These are phyloP conservation scores for Russula griseocarnosa DNA, from an alignment of 768 basidiomycete genomes.

Conservation along the genomic window DNA sequence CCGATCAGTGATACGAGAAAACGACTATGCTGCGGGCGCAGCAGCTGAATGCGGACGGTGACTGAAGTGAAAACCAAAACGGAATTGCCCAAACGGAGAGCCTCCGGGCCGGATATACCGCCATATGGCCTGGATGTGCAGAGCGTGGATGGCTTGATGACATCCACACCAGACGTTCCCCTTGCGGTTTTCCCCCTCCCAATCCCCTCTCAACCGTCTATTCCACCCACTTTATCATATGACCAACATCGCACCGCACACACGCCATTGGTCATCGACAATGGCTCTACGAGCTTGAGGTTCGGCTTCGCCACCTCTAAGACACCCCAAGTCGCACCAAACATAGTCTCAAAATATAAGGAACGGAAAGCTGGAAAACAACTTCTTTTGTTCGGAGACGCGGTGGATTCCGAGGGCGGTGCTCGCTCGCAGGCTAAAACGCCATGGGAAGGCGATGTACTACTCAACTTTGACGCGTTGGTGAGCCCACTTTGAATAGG, in stretches of 20 bases:
- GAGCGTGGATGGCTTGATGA: neutral
- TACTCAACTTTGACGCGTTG: conserved; percentile 89
- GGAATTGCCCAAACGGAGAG: neutral
- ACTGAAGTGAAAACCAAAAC: neutral
- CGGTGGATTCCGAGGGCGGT: conserved; percentile 80
- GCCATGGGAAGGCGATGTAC: conserved; percentile 92
- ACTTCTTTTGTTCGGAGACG: conserved; percentile 84
- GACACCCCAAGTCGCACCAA: conserved; percentile 57
- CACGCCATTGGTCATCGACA: conserved; percentile 82
- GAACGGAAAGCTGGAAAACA: conserved; percentile 82
- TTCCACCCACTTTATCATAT: conserved; percentile 16
- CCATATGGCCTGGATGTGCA: neutral
- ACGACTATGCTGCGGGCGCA: neutral
- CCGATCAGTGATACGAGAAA: neutral
- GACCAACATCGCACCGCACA: conserved; percentile 26
- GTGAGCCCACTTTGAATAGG: conserved; percentile 47
- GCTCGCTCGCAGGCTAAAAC: conserved; percentile 72
- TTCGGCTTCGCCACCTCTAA: conserved; percentile 74
- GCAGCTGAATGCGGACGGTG: neutral
- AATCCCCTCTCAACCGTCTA: conserved; percentile 18
- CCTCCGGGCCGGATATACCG: neutral
- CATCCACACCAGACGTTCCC: conserved; percentile 10
- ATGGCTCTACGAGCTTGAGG: conserved; percentile 76
- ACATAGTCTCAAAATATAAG: conserved; percentile 81
- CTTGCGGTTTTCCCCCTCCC: conserved; percentile 14